These are phyloP conservation scores for Aureobasidium sp. DNA, from an alignment of 2,329 filamentous ascomycete species.

Conservation along the genomic window DNA sequence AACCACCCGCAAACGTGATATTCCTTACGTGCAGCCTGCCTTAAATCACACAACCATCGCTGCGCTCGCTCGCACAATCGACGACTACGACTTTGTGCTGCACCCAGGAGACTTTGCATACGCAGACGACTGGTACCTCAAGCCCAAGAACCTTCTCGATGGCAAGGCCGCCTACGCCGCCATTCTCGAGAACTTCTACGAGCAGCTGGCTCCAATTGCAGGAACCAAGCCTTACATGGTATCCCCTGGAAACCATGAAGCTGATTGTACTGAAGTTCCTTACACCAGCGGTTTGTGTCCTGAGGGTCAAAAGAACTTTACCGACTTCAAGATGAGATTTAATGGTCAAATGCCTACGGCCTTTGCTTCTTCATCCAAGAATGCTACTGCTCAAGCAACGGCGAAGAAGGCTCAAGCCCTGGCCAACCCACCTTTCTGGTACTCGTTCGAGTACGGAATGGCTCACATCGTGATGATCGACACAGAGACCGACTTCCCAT, in stretches of 20 bases:
- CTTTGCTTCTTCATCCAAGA: conserved; percentile 44
- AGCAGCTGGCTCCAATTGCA: conserved; percentile 48
- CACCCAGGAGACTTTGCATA: conserved; percentile 53
- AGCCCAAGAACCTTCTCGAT: conserved; percentile 40
- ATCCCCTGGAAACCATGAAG: conserved; percentile 54
- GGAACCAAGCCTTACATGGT: conserved; percentile 52
- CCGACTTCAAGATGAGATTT: conserved; percentile 49
- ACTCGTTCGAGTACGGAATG: conserved; percentile 51
- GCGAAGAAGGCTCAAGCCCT: conserved; percentile 42
- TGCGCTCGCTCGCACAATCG: conserved; percentile 44
- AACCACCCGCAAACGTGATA: conserved; percentile 42
- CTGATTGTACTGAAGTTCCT: conserved; percentile 28
- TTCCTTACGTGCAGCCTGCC: conserved; percentile 44
- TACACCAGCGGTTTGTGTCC: conserved; percentile 37
- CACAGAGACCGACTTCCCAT: conserved; percentile 51
- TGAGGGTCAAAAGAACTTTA: conserved; percentile 53
- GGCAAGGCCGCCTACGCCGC: conserved; percentile 49
- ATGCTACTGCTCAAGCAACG: conserved; percentile 35
- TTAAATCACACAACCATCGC: conserved; percentile 55
- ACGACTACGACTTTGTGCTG: conserved; percentile 51
- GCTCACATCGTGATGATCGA: conserved; percentile 49
- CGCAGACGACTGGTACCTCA: conserved; percentile 50
- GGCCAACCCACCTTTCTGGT: conserved; percentile 50
- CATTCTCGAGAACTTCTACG: conserved; percentile 52
- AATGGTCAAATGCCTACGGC: conserved; percentile 46